phyloP scores from a whole-genome alignment of 1,284 basidiomycete genomes.

The Cryptococcus deneoformans region DNA sequence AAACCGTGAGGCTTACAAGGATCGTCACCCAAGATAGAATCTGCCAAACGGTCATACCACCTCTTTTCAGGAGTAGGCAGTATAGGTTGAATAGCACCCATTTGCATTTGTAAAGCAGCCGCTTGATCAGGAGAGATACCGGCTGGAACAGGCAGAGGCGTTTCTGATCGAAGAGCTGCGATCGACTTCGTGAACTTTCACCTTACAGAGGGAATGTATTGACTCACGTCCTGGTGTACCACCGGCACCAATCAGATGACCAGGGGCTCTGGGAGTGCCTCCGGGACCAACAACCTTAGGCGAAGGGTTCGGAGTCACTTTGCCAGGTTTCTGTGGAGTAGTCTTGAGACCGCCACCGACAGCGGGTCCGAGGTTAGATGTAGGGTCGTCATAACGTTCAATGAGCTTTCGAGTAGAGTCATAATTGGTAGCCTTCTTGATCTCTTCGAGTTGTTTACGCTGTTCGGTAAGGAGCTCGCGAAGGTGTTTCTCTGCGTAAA shows the following conservation, averaged over 20 bases:
- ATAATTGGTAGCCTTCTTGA: slow-evolving; percentile 97
- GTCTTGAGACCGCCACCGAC: slow-evolving; percentile 21
- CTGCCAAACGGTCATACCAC: slow-evolving; percentile 86
- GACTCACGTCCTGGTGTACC: slow-evolving; percentile 39
- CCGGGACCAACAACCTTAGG: slow-evolving; percentile 2
- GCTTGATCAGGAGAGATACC: slow-evolving; percentile 45
- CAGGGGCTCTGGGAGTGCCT: slow-evolving; percentile 41
- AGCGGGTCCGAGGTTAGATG: slow-evolving; percentile 14
- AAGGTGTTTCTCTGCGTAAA: slow-evolving; percentile 68
- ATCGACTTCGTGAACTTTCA: not conserved
- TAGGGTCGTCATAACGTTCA: slow-evolving; percentile 79
- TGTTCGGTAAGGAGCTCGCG: slow-evolving; percentile 73
- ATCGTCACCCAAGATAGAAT: slow-evolving; percentile 81
- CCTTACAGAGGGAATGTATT: not conserved
- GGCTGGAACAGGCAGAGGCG: slow-evolving; percentile 29
- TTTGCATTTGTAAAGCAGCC: slow-evolving; percentile 39
- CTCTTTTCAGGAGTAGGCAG: slow-evolving; percentile 65
- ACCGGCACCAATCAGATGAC: slow-evolving; percentile 36
- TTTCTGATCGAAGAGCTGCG: slow-evolving; percentile 5
- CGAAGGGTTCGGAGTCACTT: slow-evolving; percentile 1
- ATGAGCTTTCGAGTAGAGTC: slow-evolving; percentile 86
- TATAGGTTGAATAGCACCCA: slow-evolving; percentile 43
- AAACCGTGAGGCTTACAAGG: slow-evolving; percentile 52
- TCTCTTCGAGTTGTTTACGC: slow-evolving; percentile 85
- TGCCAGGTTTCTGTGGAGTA: slow-evolving; percentile 6